Conservation (phyloP, 768 basidiomycete genomes). For the Mycena vitilis region DNA sequence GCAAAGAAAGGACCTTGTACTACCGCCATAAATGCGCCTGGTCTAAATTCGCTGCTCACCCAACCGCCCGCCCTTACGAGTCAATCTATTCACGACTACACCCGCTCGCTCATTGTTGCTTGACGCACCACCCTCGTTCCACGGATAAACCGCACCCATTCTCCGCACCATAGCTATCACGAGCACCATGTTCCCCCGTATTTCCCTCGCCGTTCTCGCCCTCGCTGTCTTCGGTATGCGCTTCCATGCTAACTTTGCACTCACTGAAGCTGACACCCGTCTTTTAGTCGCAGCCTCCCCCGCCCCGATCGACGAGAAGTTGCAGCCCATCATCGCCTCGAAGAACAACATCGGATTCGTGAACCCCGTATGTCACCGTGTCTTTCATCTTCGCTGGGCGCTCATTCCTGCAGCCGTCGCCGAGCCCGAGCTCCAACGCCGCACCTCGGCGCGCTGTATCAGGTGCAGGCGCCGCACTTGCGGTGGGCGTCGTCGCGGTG, state of each 20-base stretch:
- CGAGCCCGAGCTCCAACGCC: conserved; percentile 18
- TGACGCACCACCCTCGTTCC: conserved; percentile 22
- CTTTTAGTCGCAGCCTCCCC: conserved; percentile 31
- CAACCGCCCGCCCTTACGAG: conserved; percentile 2
- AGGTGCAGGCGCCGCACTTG: conserved; percentile 6
- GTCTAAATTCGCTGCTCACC: conserved; percentile 17
- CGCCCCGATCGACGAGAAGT: conserved; percentile 39
- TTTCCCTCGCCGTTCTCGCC: conserved; percentile 17
- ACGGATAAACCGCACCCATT: background rate
- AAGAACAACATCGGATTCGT: conserved; percentile 42
- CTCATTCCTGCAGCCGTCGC: conserved; percentile 21
- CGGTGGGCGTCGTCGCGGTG: conserved; percentile 12
- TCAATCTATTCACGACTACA: conserved; percentile 7
- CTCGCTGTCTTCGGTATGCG: conserved; percentile 19
- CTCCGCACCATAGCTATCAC: background rate
- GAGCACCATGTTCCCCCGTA: conserved; percentile 24
- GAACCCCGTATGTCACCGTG: conserved; percentile 30
- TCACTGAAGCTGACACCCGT: background rate
- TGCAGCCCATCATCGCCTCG: conserved; percentile 40
- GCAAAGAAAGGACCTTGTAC: conserved; percentile 22
- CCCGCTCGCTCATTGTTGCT: conserved; percentile 24
- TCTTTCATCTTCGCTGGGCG: background rate
- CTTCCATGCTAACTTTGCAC: too few relatives aligned
- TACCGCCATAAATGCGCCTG: conserved; percentile 15
- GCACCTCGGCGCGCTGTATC: conserved; percentile 14